Evolutionary conservation across 2,329 filamentous ascomycete genomes (phyloP), one percentile per base, ranked within the genome.

Genomic region (Ceratocystis cubensis): DNA sequence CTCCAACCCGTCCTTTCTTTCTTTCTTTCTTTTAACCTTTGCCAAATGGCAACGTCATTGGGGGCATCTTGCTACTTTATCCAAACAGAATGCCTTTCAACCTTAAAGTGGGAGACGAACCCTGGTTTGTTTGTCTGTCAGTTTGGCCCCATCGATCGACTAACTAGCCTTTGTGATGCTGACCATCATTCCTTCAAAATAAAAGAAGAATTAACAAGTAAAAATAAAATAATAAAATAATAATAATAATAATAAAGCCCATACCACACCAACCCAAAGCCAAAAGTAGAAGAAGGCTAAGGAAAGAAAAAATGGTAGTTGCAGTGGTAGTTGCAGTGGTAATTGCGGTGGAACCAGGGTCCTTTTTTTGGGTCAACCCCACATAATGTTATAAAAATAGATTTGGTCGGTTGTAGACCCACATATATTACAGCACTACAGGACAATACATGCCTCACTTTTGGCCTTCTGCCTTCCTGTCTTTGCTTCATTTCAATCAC

Each of bases 361-460:
- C 17, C 22, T 59, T 59, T 30, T 30, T 17, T 7, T 17, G 56
- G 53, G 3, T 5, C 20, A 20, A 53, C 20, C 22, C 56, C 56
- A 59, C 28, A 37, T 48, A 37, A 37, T n/a, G 62, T 5, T 28
- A n/a, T 48, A 63, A 53, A 63, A 63, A 63, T 63, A 63, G 62
- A 63, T 63, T 53, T 41, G 28, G 6, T 50, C 17, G 45, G 28
- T n/a, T 46, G 59, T 44, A 1, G 15, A 7, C 15, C n/a, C n/a
- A 45, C n/a, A 25, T 28, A 45, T 10, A 25, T 45, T n/a, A 10
- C 20, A 8, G 8, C 22, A 56, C 57, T 41, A 41, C 20, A 41
- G 17, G 59, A n/a, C 46, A 48, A 48, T 61, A 61, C 25, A 33
- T 33, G 20, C 57, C 15, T 20, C n/a, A 2, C 4, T 61, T 37